These are phyloP conservation scores for Epichloe gansuensis DNA, from an alignment of 2,329 filamentous ascomycete genomes.

Conservation along the genomic window DNA sequence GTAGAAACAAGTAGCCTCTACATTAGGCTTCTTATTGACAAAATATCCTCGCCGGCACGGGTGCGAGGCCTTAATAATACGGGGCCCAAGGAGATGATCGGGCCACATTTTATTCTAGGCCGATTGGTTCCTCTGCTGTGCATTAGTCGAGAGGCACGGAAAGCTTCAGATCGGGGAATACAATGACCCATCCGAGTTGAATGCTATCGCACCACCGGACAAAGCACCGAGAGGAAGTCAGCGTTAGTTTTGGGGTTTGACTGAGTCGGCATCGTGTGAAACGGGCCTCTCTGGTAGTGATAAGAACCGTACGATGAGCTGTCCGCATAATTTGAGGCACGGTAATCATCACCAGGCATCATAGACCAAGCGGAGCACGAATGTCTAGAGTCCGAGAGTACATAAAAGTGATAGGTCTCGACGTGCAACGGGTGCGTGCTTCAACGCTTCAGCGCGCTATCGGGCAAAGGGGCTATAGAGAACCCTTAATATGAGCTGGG, in stretches of 20 bases:
- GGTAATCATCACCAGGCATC: slow-evolving; percentile 6
- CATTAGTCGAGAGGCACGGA: neutral
- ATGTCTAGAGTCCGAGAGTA: neutral
- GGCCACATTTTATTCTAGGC: neutral
- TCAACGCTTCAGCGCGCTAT: neutral
- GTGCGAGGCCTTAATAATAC: too few relatives aligned
- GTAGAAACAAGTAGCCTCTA: too few relatives aligned
- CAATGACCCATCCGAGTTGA: neutral
- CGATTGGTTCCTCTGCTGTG: neutral
- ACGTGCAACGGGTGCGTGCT: neutral
- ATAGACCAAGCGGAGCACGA: slow-evolving; percentile 2
- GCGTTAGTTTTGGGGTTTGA: neutral
- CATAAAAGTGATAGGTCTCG: neutral
- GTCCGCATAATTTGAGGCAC: slow-evolving; percentile 4
- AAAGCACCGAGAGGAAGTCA: neutral
- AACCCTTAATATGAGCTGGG: neutral
- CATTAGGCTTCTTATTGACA: too few relatives aligned
- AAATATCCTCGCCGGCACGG: too few relatives aligned
- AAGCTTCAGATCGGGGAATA: slow-evolving; percentile 4
- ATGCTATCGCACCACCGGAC: neutral
- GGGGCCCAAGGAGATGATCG: neutral
- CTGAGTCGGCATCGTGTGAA: neutral
- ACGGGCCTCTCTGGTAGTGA: neutral
- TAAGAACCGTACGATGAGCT: slow-evolving; percentile 1
- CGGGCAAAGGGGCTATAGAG: slow-evolving; percentile 2